Conservation (phyloP, 176 grass and related monocot species). For the Musa beccarii region DNA sequence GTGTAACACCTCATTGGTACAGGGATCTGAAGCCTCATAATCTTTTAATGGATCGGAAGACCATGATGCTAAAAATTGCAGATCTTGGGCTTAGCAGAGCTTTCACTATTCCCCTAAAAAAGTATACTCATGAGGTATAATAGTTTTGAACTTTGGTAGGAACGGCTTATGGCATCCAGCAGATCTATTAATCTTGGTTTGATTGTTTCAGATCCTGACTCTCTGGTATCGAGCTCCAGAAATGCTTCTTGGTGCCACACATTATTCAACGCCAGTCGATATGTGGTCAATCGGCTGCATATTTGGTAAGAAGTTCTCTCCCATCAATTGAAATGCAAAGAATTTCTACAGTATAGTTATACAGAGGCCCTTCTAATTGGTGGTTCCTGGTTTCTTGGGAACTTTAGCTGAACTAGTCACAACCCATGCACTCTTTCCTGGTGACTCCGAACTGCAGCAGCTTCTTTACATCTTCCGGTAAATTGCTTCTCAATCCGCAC, state of each 20-base stretch:
- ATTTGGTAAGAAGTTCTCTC: constrained; percentile 41
- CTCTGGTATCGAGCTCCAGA: constrained; percentile 96
- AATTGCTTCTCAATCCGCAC: not conserved
- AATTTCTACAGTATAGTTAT: too few species aligned
- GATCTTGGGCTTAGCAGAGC: constrained; percentile 82
- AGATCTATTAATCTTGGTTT: too few species aligned
- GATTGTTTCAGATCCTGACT: constrained; percentile 58
- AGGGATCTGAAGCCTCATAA: constrained; percentile 90
- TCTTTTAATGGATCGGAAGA: constrained; percentile 88
- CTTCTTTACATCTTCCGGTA: constrained; percentile 92
- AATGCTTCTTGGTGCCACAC: constrained; percentile 68
- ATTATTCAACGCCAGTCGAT: constrained; percentile 80
- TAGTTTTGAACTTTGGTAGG: too few species aligned
- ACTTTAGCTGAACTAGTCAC: constrained; percentile 74
- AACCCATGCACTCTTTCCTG: constrained; percentile 56
- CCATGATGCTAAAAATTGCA: constrained; percentile 85
- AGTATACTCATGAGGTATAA: constrained; percentile 85
- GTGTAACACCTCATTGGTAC: not conserved
- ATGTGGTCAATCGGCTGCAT: constrained; percentile 96
- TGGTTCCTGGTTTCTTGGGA: not conserved
- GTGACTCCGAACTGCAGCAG: constrained; percentile 90
- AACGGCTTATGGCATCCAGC: too few species aligned
- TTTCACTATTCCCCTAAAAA: constrained; percentile 65
- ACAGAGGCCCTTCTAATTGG: not conserved
- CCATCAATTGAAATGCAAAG: not conserved